Conservation (phyloP, 495 filamentous ascomycete species). For the Lophiotrema nucula region DNA sequence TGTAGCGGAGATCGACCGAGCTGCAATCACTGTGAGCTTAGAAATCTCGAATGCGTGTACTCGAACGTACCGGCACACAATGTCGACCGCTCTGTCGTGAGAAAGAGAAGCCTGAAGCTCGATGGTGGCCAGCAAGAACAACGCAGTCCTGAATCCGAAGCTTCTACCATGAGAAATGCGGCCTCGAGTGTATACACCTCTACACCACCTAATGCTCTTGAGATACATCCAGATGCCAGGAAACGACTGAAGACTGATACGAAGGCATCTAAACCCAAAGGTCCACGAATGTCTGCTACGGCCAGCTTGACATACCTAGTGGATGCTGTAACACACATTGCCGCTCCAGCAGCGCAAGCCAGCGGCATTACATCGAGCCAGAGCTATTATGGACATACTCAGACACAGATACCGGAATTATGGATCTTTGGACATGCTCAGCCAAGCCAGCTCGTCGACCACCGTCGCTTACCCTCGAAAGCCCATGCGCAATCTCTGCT, state of each 20-base stretch:
- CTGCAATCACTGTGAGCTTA: neutral
- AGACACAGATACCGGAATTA: neutral
- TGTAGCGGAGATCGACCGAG: neutral
- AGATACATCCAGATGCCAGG: neutral
- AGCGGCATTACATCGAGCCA: neutral
- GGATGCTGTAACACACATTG: too few species aligned
- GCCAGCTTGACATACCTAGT: too few species aligned
- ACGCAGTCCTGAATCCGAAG: neutral
- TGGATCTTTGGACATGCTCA: neutral
- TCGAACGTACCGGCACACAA: neutral
- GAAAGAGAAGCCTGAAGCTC: neutral
- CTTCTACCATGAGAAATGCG: too few species aligned
- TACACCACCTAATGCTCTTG: neutral
- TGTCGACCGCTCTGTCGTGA: constrained; percentile 1
- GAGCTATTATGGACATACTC: neutral
- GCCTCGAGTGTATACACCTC: too few species aligned
- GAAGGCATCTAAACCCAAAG: neutral
- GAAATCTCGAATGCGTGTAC: neutral
- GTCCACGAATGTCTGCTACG: too few species aligned
- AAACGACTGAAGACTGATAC: neutral
- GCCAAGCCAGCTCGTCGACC: neutral
- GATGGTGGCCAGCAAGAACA: neutral
- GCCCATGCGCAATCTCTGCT: neutral
- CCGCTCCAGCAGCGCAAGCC: neutral
- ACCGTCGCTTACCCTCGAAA: neutral